Conservation (phyloP, 1,284 basidiomycete genomes). For the Cystobasidiaceae sp. region DNA sequence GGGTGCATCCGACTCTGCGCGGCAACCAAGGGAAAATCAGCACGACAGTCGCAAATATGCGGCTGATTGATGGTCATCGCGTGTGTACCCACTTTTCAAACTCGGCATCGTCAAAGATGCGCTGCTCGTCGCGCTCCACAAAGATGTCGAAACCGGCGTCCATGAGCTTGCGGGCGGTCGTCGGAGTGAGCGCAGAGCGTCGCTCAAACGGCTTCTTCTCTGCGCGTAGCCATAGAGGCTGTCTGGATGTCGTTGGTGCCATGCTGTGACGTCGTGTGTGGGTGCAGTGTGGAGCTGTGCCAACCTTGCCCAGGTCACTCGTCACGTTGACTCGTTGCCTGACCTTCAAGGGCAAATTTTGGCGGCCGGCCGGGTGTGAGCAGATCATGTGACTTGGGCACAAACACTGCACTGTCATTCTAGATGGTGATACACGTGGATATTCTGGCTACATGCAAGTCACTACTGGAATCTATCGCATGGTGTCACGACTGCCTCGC, state of each 20-base stretch:
- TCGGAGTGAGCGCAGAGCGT: constrained; percentile 87
- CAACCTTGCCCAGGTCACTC: too few species aligned
- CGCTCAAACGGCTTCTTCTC: constrained; percentile 93
- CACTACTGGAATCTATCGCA: neutral
- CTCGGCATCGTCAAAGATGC: constrained; percentile 92
- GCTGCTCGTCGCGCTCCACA: constrained; percentile 88
- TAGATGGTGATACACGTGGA: too few species aligned
- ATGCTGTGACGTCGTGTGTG: neutral
- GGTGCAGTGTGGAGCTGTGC: neutral
- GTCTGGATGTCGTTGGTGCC: constrained; percentile 20
- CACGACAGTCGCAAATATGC: neutral
- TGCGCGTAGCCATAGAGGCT: constrained; percentile 61
- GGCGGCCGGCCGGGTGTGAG: too few species aligned
- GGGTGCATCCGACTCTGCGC: constrained; percentile 75
- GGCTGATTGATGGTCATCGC: neutral
- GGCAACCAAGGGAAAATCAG: neutral
- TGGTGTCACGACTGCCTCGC: neutral
- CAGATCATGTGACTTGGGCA: neutral
- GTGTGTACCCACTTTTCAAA: constrained; percentile 70
- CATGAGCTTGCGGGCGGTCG: constrained; percentile 83
- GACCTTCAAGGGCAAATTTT: too few species aligned
- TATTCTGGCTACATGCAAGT: too few species aligned
- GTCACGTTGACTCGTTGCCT: too few species aligned
- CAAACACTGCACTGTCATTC: too few species aligned
- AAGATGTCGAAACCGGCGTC: constrained; percentile 85